Evolutionary conservation across 495 filamentous ascomycete genomes (phyloP).

Genomic region (Rhizodiscina lignyota): DNA sequence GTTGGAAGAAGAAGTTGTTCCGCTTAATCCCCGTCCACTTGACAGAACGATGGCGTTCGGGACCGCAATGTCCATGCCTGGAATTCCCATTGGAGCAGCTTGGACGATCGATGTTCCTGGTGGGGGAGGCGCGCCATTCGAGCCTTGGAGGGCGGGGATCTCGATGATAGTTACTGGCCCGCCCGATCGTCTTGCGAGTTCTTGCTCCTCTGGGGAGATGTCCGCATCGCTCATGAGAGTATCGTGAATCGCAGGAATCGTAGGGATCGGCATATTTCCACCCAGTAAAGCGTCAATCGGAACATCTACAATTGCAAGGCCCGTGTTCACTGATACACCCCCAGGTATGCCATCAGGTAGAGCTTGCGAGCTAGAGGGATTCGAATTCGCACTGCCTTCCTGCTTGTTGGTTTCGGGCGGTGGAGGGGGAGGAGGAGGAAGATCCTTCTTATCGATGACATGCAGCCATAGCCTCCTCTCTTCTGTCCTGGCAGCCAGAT

Average conservation of each 20-base stretch:
- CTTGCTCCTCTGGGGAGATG: neutral
- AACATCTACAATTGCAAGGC: too few species aligned
- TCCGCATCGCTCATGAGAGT: conserved; percentile 16
- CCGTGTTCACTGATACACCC: too few species aligned
- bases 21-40: neutral
- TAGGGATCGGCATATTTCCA: too few species aligned
- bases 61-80: too few species aligned
- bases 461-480: conserved; percentile 13
- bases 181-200: neutral
- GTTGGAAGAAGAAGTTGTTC: conserved; percentile 1
- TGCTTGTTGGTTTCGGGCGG: neutral
- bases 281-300: too few species aligned
- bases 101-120: conserved; percentile 2
- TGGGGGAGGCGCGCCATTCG: conserved; percentile 12
- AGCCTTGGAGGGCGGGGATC: conserved; percentile 2
- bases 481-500: conserved; percentile 3
- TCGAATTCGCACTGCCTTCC: neutral
- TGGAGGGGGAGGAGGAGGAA: conserved; percentile 4
- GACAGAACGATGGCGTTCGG: neutral
- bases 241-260: conserved; percentile 5
- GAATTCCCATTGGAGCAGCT: conserved; percentile 2
- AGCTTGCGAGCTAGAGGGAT: neutral
- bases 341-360: neutral
- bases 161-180: neutral
- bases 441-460: conserved; percentile 8